These are phyloP conservation scores for Solanum verrucosum DNA, from an alignment of 257 asterid genomes.

Conservation along the genomic window DNA sequence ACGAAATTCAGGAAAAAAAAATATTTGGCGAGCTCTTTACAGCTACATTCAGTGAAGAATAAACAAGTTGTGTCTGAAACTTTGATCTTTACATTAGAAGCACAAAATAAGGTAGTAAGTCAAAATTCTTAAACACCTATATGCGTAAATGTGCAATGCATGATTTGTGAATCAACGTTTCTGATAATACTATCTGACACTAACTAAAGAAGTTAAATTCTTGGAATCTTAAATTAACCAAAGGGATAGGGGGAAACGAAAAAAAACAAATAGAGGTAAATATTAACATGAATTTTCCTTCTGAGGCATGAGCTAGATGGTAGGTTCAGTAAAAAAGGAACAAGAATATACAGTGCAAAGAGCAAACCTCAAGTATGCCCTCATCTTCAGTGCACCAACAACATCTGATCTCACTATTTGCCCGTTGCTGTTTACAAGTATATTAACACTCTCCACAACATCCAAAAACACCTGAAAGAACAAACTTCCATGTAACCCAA, in stretches of 20 bases:
- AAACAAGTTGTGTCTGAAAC: background rate
- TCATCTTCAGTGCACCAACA: constrained; percentile 97
- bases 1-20: background rate
- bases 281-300: background rate
- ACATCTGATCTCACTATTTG: constrained; percentile 96
- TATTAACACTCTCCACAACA: constrained; percentile 99
- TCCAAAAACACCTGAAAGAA: constrained; percentile 88
- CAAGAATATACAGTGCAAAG: background rate
- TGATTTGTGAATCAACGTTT: background rate
- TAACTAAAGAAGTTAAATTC: background rate
- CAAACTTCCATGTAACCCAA: constrained; percentile 8
- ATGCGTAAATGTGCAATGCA: background rate
- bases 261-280: background rate
- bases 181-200: background rate
- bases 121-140: background rate
- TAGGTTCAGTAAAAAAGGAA: background rate
- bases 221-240: background rate
- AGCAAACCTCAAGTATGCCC: constrained; percentile 89
- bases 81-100: background rate
- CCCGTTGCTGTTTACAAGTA: constrained; percentile 96
- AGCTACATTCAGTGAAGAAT: background rate
- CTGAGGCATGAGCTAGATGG: background rate
- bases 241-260: background rate
- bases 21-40: background rate
- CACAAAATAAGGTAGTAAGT: background rate